phyloP scores from a whole-genome alignment of 2,329 filamentous ascomycete genomes.

The Apiospora kogelbergensis region DNA sequence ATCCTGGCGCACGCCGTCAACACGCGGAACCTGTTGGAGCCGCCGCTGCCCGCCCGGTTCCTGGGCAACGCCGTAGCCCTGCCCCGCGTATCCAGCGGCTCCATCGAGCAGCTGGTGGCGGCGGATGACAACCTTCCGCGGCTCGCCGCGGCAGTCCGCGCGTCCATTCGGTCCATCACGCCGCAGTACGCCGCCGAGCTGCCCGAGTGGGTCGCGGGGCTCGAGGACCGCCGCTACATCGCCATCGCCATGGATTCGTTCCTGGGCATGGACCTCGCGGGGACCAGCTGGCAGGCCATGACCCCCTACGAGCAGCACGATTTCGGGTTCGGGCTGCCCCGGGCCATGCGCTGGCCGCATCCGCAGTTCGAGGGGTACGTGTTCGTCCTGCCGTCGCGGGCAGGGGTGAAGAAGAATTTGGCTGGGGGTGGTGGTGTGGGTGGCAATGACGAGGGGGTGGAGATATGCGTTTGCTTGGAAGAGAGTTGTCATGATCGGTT shows the following conservation, averaged over 20 bases:
- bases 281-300: slow-evolving; percentile 27
- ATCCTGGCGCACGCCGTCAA: slow-evolving; percentile 26
- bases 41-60: slow-evolving; percentile 23
- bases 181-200: slow-evolving; percentile 21
- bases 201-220: slow-evolving; percentile 24
- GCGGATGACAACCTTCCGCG: slow-evolving; percentile 16
- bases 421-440: neutral
- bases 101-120: slow-evolving; percentile 16
- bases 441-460: slow-evolving; percentile 23
- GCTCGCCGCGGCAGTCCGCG: slow-evolving; percentile 23
- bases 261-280: slow-evolving; percentile 26
- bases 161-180: slow-evolving; percentile 23
- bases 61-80: slow-evolving; percentile 23
- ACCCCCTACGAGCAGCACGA: slow-evolving; percentile 26
- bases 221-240: slow-evolving; percentile 23
- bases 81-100: slow-evolving; percentile 17
- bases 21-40: slow-evolving; percentile 20
- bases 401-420: slow-evolving; percentile 9
- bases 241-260: slow-evolving; percentile 23
- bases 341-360: slow-evolving; percentile 18
- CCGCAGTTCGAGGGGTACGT: slow-evolving; percentile 22
- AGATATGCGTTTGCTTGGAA: slow-evolving; percentile 22
- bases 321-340: slow-evolving; percentile 30
- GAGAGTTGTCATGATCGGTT: slow-evolving; percentile 18
- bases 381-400: slow-evolving; percentile 20